Conservation (phyloP, 371 early-diverging fungal genomes). For the Sporodiniella umbellata region DNA sequence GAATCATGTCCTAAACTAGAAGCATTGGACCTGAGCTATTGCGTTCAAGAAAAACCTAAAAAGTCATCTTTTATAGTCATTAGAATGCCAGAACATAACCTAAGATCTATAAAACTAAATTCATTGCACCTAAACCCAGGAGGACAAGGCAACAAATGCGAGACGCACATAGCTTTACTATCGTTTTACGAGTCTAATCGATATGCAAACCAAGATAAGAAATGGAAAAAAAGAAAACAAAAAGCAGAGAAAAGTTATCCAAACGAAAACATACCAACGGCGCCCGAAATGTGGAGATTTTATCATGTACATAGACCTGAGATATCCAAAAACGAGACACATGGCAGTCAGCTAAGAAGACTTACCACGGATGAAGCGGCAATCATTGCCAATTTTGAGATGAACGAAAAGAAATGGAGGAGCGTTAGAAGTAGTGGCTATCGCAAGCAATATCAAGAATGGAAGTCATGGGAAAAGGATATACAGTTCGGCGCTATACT, state of each 20-base stretch:
- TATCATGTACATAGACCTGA: conserved; percentile 17
- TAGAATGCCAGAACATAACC: conserved; percentile 23
- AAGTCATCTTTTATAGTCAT: conserved; percentile 21
- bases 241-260: background rate
- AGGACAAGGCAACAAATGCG: conserved; percentile 7
- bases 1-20: conserved; percentile 9
- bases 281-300: conserved; percentile 25
- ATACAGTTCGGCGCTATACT: conserved; percentile 23
- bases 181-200: conserved; percentile 24
- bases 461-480: conserved; percentile 18
- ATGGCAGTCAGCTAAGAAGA: conserved; percentile 9
- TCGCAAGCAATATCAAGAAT: conserved; percentile 13
- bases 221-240: conserved; percentile 5
- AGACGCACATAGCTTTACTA: conserved; percentile 8
- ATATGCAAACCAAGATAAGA: conserved; percentile 11
- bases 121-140: conserved; percentile 21
- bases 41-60: conserved; percentile 16
- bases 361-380: conserved; percentile 24
- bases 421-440: conserved; percentile 6
- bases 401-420: conserved; percentile 26
- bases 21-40: conserved; percentile 7
- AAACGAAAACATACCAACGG: conserved; percentile 1
- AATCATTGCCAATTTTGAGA: conserved; percentile 21
- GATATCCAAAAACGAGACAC: background rate
- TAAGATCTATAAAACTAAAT: conserved; percentile 12